phyloP scores from a whole-genome alignment of 768 basidiomycete species.

The Scleroderma citrinum region DNA sequence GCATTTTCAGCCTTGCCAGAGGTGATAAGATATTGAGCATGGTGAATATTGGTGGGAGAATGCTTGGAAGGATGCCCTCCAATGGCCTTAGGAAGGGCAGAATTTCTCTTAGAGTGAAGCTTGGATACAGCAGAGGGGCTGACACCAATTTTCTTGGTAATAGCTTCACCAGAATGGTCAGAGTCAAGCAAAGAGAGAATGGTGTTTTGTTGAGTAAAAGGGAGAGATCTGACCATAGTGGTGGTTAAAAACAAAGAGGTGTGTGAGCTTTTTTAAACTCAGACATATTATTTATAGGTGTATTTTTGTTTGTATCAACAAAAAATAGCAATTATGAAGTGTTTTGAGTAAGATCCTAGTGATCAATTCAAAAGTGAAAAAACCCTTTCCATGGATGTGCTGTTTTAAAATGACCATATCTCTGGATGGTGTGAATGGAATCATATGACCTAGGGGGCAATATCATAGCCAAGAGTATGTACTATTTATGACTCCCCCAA shows the following conservation, averaged over 20 bases:
- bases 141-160: neutral
- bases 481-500: neutral
- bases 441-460: neutral
- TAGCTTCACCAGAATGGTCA: neutral
- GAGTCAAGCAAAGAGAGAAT: neutral
- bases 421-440: neutral
- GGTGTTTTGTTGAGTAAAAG: neutral
- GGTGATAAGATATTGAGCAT: neutral
- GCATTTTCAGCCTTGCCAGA: neutral
- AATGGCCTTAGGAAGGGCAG: conserved; percentile 1
- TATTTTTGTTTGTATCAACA: neutral
- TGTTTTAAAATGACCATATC: neutral
- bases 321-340: neutral
- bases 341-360: neutral
- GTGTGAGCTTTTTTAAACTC: neutral
- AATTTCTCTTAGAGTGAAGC: neutral
- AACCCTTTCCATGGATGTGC: neutral
- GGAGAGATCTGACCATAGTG: neutral
- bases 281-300: neutral
- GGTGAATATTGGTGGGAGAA: conserved; percentile 4
- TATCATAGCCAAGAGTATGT: neutral
- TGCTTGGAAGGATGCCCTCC: conserved; percentile 3
- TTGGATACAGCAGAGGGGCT: neutral
- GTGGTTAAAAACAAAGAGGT: neutral
- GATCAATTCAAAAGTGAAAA: neutral